Evolutionary conservation across 305 asterid species (phyloP).

Genomic region (Fraxinus dipetala): DNA sequence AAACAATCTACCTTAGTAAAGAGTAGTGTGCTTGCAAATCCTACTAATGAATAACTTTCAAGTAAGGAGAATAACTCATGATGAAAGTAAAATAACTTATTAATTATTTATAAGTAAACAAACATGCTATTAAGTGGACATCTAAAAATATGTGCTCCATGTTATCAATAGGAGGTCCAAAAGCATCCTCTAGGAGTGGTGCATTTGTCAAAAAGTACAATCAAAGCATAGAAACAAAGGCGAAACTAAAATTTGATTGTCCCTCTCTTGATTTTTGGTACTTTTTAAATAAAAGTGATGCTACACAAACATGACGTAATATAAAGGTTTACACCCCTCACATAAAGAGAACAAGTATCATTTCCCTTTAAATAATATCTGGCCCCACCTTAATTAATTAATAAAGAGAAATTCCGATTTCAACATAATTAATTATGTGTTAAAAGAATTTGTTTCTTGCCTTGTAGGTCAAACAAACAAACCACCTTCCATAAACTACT

Average conservation of each 20-base stretch:
- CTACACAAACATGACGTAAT: too few relatives aligned
- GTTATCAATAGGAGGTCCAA: not conserved
- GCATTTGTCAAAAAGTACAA: slow-evolving; percentile 22
- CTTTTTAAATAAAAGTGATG: slow-evolving; percentile 10
- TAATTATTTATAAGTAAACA: not conserved
- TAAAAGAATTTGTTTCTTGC: slow-evolving; percentile 19
- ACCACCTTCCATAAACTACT: not conserved
- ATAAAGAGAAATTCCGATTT: slow-evolving; percentile 15
- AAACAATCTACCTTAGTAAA: not conserved
- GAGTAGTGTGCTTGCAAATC: not conserved
- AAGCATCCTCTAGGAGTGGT: not conserved
- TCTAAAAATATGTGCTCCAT: not conserved
- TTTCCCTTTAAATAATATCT: slow-evolving; percentile 14
- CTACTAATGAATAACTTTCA: not conserved
- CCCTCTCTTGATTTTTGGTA: slow-evolving; percentile 12
- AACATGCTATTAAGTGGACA: not conserved
- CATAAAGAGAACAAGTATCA: too few relatives aligned
- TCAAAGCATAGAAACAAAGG: slow-evolving; percentile 1
- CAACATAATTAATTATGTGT: not conserved
- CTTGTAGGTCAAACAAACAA: slow-evolving; percentile 27
- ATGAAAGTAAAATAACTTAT: too few relatives aligned
- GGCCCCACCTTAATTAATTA: slow-evolving; percentile 24
- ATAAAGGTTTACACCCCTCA: not conserved
- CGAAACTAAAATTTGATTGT: slow-evolving; percentile 24
- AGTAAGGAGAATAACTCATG: too few relatives aligned